These are phyloP conservation scores for Colletotrichum graminicola DNA, from an alignment of 2,329 filamentous ascomycete genomes.

Conservation along the genomic window DNA sequence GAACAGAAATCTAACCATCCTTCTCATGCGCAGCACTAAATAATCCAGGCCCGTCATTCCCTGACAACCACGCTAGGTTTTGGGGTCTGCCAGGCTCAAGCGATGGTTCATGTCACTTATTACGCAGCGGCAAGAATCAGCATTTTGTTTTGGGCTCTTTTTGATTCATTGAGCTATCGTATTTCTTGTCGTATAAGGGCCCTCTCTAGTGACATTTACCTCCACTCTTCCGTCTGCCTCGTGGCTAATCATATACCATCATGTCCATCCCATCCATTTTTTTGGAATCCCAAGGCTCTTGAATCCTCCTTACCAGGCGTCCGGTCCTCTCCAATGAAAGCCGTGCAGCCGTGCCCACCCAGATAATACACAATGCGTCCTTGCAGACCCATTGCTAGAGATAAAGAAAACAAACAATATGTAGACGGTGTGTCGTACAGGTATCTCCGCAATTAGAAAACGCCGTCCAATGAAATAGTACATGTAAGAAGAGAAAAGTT, in stretches of 20 bases:
- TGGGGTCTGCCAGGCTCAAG: neutral
- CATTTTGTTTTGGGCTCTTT: conserved; percentile 25
- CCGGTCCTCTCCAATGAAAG: conserved; percentile 22
- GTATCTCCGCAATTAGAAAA: conserved; percentile 41
- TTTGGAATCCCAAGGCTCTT: conserved; percentile 4
- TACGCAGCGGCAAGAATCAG: neutral
- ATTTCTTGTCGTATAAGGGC: conserved; percentile 7
- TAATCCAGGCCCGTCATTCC: neutral
- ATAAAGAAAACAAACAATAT: conserved; percentile 40
- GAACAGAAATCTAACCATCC: neutral
- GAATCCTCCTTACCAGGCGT: neutral
- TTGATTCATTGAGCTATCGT: conserved; percentile 29
- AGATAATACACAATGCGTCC: conserved; percentile 26
- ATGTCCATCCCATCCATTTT: conserved; percentile 11
- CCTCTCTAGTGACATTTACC: conserved; percentile 17
- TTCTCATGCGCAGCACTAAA: neutral
- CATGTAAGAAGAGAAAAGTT: conserved; percentile 39
- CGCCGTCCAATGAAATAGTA: conserved; percentile 41
- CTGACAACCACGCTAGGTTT: neutral
- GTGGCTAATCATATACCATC: conserved; percentile 20
- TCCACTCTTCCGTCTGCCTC: conserved; percentile 29
- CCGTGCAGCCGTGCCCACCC: neutral
- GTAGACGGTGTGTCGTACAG: conserved; percentile 41
- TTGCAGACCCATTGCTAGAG: conserved; percentile 11
- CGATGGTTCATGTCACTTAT: neutral